phyloP scores from a whole-genome alignment of 1,284 basidiomycete species.

The Golubevia sp. region DNA sequence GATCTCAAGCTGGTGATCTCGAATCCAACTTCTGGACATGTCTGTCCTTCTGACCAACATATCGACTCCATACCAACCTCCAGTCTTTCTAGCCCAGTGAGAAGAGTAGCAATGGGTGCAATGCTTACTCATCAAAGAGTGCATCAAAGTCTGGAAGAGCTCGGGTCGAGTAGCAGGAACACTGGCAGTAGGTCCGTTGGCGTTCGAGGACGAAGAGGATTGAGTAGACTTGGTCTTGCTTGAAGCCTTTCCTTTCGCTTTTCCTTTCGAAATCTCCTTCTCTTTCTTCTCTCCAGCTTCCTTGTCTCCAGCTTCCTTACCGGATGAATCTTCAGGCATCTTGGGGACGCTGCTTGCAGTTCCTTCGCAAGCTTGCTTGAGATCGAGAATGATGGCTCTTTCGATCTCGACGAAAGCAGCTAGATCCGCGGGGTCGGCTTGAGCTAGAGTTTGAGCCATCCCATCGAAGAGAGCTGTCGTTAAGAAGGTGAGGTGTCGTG shows the following conservation, averaged over 20 bases:
- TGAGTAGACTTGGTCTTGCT: too few species aligned
- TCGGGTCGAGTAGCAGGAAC: conserved; percentile 37
- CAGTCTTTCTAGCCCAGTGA: conserved; percentile 59
- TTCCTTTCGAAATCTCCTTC: background rate
- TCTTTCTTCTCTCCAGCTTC: background rate
- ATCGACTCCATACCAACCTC: conserved; percentile 57
- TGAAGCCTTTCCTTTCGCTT: too few species aligned
- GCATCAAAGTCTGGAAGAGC: conserved; percentile 47
- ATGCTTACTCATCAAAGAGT: conserved; percentile 51
- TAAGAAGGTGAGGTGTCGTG: conserved; percentile 68
- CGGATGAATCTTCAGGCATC: background rate
- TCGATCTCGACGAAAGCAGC: conserved; percentile 21
- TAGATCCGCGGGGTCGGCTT: conserved; percentile 4
- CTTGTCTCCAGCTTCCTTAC: background rate
- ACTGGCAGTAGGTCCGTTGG: too few species aligned
- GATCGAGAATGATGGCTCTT: conserved; percentile 42
- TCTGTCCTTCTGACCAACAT: conserved; percentile 42
- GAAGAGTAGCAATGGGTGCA: conserved; percentile 60
- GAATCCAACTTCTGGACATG: conserved; percentile 76
- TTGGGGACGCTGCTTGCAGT: background rate
- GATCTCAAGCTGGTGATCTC: conserved; percentile 87
- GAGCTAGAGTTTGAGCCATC: conserved; percentile 64
- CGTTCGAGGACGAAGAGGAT: too few species aligned
- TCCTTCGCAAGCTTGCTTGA: conserved; percentile 29
- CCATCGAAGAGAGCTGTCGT: conserved; percentile 68